Evolutionary conservation across 192 early-diverging fungal genomes (phyloP).

Genomic region (Chytriomyces hyalinus): DNA sequence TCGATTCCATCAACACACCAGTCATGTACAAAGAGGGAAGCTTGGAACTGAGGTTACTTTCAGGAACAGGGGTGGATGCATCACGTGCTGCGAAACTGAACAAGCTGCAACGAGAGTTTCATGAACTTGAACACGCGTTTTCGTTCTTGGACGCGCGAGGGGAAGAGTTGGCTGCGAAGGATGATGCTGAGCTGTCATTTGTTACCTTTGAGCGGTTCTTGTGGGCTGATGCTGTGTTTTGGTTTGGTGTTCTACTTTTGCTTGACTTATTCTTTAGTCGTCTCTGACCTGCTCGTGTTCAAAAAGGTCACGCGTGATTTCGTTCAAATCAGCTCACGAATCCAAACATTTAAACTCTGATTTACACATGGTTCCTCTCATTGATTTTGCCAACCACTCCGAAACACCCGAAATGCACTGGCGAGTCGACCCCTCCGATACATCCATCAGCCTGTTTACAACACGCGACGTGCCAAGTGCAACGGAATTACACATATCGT

Average conservation of each 20-base stretch:
- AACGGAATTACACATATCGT: conserved; percentile 62
- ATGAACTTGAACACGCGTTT: conserved; percentile 28
- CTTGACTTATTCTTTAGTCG: neutral
- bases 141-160: conserved; percentile 25
- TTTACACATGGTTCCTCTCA: conserved; percentile 66
- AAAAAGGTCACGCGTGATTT: conserved; percentile 60
- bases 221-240: conserved; percentile 75
- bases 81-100: conserved; percentile 58
- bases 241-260: conserved; percentile 38
- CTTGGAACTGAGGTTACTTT: conserved; percentile 45
- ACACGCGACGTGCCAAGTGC: conserved; percentile 16
- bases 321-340: conserved; percentile 46
- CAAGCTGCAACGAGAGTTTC: conserved; percentile 55
- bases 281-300: neutral
- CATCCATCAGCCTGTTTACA: conserved; percentile 37
- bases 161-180: neutral
- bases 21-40: conserved; percentile 46
- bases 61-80: conserved; percentile 58
- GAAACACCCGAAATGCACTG: conserved; percentile 60
- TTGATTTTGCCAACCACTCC: conserved; percentile 79
- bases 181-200: neutral
- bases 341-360: conserved; percentile 36
- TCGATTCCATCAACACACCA: conserved; percentile 44
- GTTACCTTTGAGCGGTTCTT: conserved; percentile 57
- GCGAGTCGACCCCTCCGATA: conserved; percentile 49